Percentiles rank a stretch among this genome's conserved stretches.
Evolutionary conservation across 148 eudicot species (phyloP).

Genomic region (Talinum fruticosum): DNA sequence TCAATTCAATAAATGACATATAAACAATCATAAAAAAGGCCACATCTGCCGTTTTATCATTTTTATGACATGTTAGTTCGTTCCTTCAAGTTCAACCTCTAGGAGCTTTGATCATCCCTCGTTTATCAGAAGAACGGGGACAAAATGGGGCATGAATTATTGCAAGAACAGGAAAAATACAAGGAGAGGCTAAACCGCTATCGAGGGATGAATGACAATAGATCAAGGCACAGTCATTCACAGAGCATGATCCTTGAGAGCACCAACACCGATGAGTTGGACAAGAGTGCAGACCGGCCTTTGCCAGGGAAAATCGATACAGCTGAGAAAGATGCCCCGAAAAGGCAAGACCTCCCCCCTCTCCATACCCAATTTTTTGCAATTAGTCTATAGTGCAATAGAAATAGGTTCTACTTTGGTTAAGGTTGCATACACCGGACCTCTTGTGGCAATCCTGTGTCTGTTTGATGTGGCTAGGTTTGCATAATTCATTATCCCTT

Average conservation of each 20-base stretch:
- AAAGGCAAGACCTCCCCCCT: background rate
- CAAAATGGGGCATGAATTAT: background rate
- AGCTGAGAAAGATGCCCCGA: background rate
- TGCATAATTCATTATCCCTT: background rate
- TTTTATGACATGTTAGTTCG: background rate
- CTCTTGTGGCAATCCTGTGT: background rate
- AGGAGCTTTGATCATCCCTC: background rate
- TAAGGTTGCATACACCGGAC: too few relatives aligned
- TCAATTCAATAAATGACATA: background rate
- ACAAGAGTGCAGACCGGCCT: background rate
- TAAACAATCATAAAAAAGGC: background rate
- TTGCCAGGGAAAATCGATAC: background rate
- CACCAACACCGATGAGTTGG: background rate
- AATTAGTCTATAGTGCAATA: too few relatives aligned
- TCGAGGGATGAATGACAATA: constrained; percentile 2
- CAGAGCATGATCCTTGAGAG: constrained; percentile 5
- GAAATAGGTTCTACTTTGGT: too few relatives aligned
- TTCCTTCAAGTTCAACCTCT: background rate
- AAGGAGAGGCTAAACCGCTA: constrained; percentile 2
- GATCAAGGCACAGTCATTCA: background rate
- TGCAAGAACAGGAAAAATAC: constrained; percentile 1
- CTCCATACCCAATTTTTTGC: too few relatives aligned
- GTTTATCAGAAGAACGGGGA: background rate
- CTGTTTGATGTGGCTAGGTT: background rate
- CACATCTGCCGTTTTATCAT: background rate